Base-by-base conservation (phyloP, 257 asterid genomes). In the Eucommia ulmoides region DNA sequence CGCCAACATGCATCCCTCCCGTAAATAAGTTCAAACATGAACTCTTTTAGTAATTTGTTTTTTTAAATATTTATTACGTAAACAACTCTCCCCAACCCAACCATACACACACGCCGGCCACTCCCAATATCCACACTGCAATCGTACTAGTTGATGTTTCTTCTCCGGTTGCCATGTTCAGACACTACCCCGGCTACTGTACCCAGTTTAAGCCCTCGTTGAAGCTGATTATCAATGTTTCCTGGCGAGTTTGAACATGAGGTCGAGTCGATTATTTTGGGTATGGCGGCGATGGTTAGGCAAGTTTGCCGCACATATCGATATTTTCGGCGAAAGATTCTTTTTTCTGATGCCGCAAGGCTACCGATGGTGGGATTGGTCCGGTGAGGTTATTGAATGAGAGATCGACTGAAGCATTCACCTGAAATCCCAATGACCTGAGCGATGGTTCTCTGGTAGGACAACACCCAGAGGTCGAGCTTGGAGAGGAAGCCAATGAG, bases 391-490 rank as follows among this genome's bases (percentile, higher is more conserved):
- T 67, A 41, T 89, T 89, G 81, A 73, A 85, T 0, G 98, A 89
- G 45, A 89, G 73, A 64, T 89, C 96, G 52, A 89, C 49, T 0
- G 73, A 74, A 0, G 81, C 79, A 9, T 72, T 76, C 9, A 15
- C 52, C 5, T 93, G 94, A 35, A 85, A 76, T 55, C 63, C 68
- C 16, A n/a, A n/a, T 82, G 35, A 75, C 71, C 52, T 89, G 91
- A 35, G 96, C 96, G 64, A 81, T 82, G 1, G 92, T 71, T 29
- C 98, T 81, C 74, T 89, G 98, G 72, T 89, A 89, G 41, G 98
- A 94, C 59, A 89, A 94, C 33, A 86, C 75, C 96, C 96, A 89
- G 18, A 89, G 83, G 62, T 89, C 94, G 57, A 80, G 65, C 55
- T 89, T 85, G 1, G 92, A 71, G 67, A 89, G 82, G 67, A 89